These are phyloP conservation scores for Camptophora hylomeconis DNA, from an alignment of 2,329 filamentous ascomycete species.

Conservation along the genomic window DNA sequence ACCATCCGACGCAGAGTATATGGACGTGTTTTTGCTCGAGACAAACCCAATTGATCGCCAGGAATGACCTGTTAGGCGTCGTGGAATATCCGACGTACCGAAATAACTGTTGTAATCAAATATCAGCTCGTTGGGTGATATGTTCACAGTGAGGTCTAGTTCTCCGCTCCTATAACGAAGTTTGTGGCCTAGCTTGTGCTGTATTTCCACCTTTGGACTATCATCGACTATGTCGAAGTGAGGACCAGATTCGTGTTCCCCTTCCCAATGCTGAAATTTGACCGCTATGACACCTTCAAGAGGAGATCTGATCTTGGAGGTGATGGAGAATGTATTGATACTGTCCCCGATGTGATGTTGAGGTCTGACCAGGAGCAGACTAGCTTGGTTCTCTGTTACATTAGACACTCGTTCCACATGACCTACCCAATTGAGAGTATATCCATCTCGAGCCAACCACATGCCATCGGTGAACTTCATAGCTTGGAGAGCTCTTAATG, in stretches of 20 bases:
- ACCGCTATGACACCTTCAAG: slow-evolving; percentile 27
- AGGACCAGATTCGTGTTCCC: slow-evolving; percentile 23
- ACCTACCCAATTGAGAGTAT: slow-evolving; percentile 29
- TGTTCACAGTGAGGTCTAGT: slow-evolving; percentile 22
- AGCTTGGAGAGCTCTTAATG: too few species aligned
- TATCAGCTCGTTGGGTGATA: slow-evolving; percentile 22
- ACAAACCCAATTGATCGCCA: slow-evolving; percentile 29
- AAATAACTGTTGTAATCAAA: slow-evolving; percentile 17
- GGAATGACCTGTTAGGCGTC: slow-evolving; percentile 25
- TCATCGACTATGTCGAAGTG: slow-evolving; percentile 22
- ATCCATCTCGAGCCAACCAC: slow-evolving; percentile 22
- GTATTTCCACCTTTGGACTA: slow-evolving; percentile 20
- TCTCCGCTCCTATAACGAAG: slow-evolving; percentile 23
- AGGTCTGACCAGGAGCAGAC: slow-evolving; percentile 25
- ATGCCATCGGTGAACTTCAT: slow-evolving; percentile 32
- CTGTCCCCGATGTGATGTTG: slow-evolving; percentile 28
- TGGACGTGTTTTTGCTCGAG: slow-evolving; percentile 22
- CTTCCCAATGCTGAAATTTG: slow-evolving; percentile 27
- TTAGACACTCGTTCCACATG: slow-evolving; percentile 24
- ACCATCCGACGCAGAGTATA: slow-evolving; percentile 22
- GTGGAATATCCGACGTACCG: slow-evolving; percentile 15
- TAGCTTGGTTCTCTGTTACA: slow-evolving; percentile 21
- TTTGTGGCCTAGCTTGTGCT: slow-evolving; percentile 16
- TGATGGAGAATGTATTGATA: slow-evolving; percentile 25
- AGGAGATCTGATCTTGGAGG: slow-evolving; percentile 23